Base-by-base conservation (phyloP, 371 early-diverging fungal genomes). In the Cokeromyces recurvatus region DNA sequence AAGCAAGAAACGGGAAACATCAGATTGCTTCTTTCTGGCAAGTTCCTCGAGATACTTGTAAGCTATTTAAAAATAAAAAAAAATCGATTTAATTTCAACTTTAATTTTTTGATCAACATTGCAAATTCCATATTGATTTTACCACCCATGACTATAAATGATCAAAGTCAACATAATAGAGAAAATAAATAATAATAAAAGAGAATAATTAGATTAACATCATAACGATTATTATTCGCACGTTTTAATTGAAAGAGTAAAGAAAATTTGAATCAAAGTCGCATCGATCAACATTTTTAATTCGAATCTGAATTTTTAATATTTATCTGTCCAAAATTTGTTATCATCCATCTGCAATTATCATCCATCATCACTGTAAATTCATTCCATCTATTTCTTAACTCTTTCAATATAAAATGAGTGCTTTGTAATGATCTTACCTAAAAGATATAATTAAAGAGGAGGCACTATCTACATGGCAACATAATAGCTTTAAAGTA, bases 21-120 rank as follows among this genome's bases (percentile, higher is more conserved):
- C 98, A 46, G 89, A 88, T 84, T 99, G 97, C 85, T 97, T 98
- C 89, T 95, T 91, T 82, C 91, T 94, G 74, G 89, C 85, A 61
- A 98, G 86, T 79, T 94, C 95, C 81, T 92, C 92, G 61, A 97
- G 79, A 76, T 97, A 97, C 77, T 94, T 89, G 79, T 90, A 87
- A 53, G 92, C 91, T 29, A 29, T n/a, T n/a, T 29, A 29, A 29
- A 69, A 29, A 29, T 29, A 29, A 29, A 8, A 11, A 8, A 29
- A 11, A 8, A 29, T 29, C 11, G 29, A 29, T 29, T 29, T 5
- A 29, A 11, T 29, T 70, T 19, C 23, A 20, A 25, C 27, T 24
- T 9, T n/a, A 19, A 4, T 17, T 21, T 19, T 25, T 27, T 15
- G 11, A n/a, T n/a, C n/a, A n/a, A n/a, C n/a, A n/a, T n/a, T n/a